A percentile compares a stretch with the other conserved stretches of the same genome.
Evolutionary conservation across 2,329 filamentous ascomycete species (phyloP).

Genomic region (Colletotrichum lini): DNA sequence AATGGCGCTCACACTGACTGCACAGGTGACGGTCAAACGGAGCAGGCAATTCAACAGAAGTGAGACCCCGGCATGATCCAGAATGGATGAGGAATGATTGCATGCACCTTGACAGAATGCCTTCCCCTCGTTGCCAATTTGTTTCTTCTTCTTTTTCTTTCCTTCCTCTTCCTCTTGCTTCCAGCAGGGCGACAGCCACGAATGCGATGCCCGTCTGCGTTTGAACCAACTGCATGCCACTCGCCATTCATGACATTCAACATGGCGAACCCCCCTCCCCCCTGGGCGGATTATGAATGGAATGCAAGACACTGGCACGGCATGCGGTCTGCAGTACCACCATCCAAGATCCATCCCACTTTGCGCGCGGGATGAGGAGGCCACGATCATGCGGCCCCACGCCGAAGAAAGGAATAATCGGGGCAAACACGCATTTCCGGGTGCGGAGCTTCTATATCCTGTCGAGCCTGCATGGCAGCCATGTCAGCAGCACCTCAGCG

Average conservation of each 20-base stretch:
- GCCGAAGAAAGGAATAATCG: not conserved
- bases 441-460: slow-evolving; percentile 10
- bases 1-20: not conserved
- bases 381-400: not conserved
- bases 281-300: not conserved
- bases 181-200: not conserved
- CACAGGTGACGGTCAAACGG: no score
- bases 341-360: not conserved
- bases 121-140: not conserved
- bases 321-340: not conserved
- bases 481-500: not conserved
- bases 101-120: slow-evolving; percentile 7
- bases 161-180: no score
- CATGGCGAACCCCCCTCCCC: no score
- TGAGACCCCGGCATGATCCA: slow-evolving; percentile 1
- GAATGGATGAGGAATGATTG: slow-evolving; percentile 30
- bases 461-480: not conserved
- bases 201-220: not conserved
- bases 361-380: not conserved
- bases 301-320: slow-evolving; percentile 8
- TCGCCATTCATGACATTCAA: no score
- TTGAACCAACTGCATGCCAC: not conserved
- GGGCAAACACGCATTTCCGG: not conserved
- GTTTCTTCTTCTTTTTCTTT: not conserved
- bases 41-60: slow-evolving; percentile 23